Conservation (phyloP, 139 green algal species). For the Micromonas pusilla region DNA sequence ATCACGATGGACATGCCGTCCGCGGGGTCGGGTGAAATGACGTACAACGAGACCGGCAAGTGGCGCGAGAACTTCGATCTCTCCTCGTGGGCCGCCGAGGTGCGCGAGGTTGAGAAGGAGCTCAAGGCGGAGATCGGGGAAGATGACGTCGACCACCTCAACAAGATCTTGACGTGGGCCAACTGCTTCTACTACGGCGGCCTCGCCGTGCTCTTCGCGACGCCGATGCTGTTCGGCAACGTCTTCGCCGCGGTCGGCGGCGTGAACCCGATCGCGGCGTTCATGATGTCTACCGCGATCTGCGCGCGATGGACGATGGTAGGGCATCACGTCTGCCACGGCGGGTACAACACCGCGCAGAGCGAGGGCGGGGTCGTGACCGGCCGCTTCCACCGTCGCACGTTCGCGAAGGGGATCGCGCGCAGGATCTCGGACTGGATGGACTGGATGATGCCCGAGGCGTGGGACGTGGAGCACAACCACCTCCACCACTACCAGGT, state of each 20-base stretch:
- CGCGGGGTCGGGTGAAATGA: not conserved
- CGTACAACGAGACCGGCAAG: conserved; percentile 26
- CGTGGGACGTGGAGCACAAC: conserved; percentile 41
- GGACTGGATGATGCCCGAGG: conserved; percentile 39
- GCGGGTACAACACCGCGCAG: conserved; percentile 33
- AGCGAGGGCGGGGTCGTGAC: conserved; percentile 13
- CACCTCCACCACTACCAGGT: conserved; percentile 38
- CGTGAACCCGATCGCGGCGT: conserved; percentile 24
- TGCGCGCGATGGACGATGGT: conserved; percentile 37
- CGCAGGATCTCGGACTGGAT: conserved; percentile 34
- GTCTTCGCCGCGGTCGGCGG: not conserved
- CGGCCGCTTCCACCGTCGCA: conserved; percentile 32
- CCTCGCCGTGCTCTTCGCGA: conserved; percentile 10
- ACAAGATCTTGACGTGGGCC: conserved; percentile 27
- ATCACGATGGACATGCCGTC: conserved; percentile 5
- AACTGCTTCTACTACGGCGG: conserved; percentile 30
- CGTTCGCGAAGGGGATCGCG: conserved; percentile 25
- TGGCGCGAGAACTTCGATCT: conserved; percentile 36
- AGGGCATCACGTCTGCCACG: conserved; percentile 39
- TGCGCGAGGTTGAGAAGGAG: conserved; percentile 32
- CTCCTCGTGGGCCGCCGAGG: conserved; percentile 20
- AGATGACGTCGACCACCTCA: conserved; percentile 34
- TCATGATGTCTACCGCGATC: conserved; percentile 34
- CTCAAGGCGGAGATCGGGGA: conserved; percentile 24
- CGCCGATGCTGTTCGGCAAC: not conserved